Evolutionary conservation across 768 basidiomycete genomes (phyloP).

Genomic region (Termitomyces sp.): DNA sequence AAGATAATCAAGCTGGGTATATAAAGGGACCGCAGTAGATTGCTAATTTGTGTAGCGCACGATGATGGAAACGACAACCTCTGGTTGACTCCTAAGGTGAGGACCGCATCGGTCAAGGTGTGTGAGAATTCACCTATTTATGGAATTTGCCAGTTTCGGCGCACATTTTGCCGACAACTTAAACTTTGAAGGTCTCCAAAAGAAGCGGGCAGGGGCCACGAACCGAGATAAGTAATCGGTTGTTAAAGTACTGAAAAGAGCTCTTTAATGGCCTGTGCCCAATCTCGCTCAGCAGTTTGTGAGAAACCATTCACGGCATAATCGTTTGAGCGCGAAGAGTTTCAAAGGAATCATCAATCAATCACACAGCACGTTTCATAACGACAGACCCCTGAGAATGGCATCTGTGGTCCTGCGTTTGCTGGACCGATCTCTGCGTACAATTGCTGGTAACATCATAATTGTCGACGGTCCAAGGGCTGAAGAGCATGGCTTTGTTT

Average conservation of each 20-base stretch:
- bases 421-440: not conserved
- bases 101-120: constrained; percentile 12
- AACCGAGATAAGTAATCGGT: not conserved
- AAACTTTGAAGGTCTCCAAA: not conserved
- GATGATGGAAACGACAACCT: not conserved
- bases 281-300: not conserved
- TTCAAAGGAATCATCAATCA: no score
- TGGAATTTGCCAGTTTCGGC: not conserved
- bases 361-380: not conserved
- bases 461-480: not conserved
- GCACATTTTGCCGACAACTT: not conserved
- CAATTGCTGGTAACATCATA: not conserved
- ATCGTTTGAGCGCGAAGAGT: not conserved
- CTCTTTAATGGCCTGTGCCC: not conserved
- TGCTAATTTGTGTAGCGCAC: not conserved
- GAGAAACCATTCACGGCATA: not conserved
- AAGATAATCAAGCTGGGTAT: not conserved
- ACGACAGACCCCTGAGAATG: not conserved
- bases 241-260: no score
- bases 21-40: not conserved
- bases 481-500: not conserved
- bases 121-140: not conserved
- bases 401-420: not conserved
- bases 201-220: not conserved
- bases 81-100: not conserved